Evolutionary conservation across 2,329 filamentous ascomycete species (phyloP).

Genomic region (Ramichloridium luteum): DNA sequence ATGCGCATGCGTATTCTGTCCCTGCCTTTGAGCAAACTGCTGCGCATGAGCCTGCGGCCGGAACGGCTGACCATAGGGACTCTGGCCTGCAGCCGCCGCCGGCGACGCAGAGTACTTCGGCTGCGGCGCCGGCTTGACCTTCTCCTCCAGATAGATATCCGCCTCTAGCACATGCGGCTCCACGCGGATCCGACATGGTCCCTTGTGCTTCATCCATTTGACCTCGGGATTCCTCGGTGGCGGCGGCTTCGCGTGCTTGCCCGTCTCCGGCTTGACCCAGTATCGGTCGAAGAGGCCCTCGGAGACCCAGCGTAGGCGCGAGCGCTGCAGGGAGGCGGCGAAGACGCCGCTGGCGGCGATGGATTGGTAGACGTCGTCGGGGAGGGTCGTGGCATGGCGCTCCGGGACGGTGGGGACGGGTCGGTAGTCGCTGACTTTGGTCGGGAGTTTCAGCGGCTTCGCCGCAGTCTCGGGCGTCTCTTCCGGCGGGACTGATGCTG

Average conservation of each 20-base stretch:
- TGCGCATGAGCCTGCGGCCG: constrained; percentile 11
- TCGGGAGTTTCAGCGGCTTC: constrained; percentile 39
- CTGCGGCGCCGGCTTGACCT: constrained; percentile 40
- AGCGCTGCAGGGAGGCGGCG: constrained; percentile 59
- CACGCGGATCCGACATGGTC: constrained; percentile 60
- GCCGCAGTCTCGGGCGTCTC: constrained; percentile 13
- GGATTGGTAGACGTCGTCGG: constrained; percentile 56
- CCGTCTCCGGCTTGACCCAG: constrained; percentile 61
- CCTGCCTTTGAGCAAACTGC: constrained; percentile 11
- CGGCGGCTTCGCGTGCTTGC: constrained; percentile 47
- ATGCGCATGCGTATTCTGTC: constrained; percentile 14
- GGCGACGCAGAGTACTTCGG: constrained; percentile 8
- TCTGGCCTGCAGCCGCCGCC: constrained; percentile 2
- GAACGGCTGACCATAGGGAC: constrained; percentile 15
- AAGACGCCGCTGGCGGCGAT: constrained; percentile 66
- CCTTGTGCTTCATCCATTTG: constrained; percentile 42
- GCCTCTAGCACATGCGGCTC: constrained; percentile 73
- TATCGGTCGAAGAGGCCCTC: constrained; percentile 61
- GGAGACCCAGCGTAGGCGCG: constrained; percentile 59
- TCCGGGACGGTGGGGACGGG: constrained; percentile 59
- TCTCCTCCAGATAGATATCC: constrained; percentile 59
- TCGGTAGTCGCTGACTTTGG: constrained; percentile 50
- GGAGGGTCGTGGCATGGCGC: constrained; percentile 52
- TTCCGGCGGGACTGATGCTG: constrained; percentile 10
- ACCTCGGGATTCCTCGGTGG: constrained; percentile 28